Percentiles rank a stretch among this genome's conserved stretches.
Evolutionary conservation across 2,329 filamentous ascomycete genomes (phyloP).

Genomic region (Talaromyces sp.): DNA sequence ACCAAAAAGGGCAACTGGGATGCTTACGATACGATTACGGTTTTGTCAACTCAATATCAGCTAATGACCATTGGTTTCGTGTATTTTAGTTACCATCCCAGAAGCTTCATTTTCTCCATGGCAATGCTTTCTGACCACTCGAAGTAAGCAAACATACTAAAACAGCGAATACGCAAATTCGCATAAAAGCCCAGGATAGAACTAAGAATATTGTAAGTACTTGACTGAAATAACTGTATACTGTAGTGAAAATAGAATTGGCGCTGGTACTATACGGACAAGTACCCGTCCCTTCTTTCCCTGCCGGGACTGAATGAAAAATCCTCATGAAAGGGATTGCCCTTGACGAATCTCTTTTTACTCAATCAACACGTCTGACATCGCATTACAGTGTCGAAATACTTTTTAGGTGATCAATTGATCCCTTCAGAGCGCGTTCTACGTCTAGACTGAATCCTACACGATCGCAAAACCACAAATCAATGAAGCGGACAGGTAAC

Average conservation of each 20-base stretch:
- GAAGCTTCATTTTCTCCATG: not conserved
- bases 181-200: too few species aligned
- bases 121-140: not conserved
- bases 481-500: not conserved
- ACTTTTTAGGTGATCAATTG: not conserved
- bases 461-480: not conserved
- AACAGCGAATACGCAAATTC: too few species aligned
- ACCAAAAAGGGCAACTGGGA: not conserved
- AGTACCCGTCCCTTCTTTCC: constrained; percentile 6
- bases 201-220: too few species aligned
- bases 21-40: not conserved
- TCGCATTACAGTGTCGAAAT: not conserved
- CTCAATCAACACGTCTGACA: not conserved
- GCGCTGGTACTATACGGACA: not conserved
- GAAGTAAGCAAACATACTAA: not conserved
- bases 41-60: not conserved
- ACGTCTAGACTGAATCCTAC: not conserved
- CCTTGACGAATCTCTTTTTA: not conserved
- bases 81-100: constrained; percentile 6
- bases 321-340: not conserved
- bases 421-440: not conserved
- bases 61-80: not conserved
- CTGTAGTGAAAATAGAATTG: constrained; percentile 1
- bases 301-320: not conserved
- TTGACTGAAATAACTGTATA: not conserved